Evolutionary conservation across 2,329 filamentous ascomycete species (phyloP), one percentile per base, ranked within the genome.

Genomic region (Arthrobotrys musiformis): DNA sequence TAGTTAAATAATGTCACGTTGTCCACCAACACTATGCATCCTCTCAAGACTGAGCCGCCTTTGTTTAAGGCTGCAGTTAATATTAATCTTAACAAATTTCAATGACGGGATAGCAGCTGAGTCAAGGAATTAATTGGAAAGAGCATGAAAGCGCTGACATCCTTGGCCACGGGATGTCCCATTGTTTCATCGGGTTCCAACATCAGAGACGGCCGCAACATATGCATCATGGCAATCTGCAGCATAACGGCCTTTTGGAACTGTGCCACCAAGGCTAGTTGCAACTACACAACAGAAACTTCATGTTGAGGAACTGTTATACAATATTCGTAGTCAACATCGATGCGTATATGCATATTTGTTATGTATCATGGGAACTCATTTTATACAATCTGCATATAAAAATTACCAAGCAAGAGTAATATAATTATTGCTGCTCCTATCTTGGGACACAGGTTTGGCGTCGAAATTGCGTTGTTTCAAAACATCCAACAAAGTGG

Each of bases 401-500:
- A 37, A 37, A 37, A 37, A 42, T 42, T 42, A 19, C 30, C 30
- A n/a, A n/a, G n/a, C n/a, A n/a, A n/a, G n/a, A n/a, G n/a, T n/a
- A n/a, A n/a, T n/a, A n/a, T n/a, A n/a, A n/a, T n/a, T n/a, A n/a
- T n/a, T n/a, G n/a, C n/a, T n/a, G n/a, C 30, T 33, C 30, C 30
- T 9, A 9, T 33, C 19, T 17, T n/a, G 2, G 2, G 17, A 4
- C n/a, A 19, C 1, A 11, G n/a, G n/a, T n/a, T 48, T 30, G 24
- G 2, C 28, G 22, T 28, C 35, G 24, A n/a, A 24, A 46, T 56
- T 70, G 66, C 44, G 67, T 70, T 70, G 67, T 44, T 37, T 19
- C 15, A n/a, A 35, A 70, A 70, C 44, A 70, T 70, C 67, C 67
- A 70, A 70, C 67, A 70, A 63, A 63, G 56, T 40, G 33, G 19